Evolutionary conservation across 257 asterid genomes (phyloP).

Genomic region (Hygrophila difformis): DNA sequence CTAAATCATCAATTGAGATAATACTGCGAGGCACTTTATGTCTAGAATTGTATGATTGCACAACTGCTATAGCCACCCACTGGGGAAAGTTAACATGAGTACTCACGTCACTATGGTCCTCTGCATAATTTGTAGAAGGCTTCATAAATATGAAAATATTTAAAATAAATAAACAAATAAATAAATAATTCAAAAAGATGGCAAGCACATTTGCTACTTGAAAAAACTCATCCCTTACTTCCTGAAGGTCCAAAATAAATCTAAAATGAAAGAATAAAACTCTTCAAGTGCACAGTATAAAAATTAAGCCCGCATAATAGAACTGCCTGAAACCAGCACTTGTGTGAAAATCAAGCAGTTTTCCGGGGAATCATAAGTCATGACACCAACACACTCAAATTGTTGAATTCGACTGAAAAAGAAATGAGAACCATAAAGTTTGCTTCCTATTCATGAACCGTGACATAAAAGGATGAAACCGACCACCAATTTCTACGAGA

Average conservation of each 20-base stretch:
- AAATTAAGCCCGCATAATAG: neutral
- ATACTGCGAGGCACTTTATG: conserved; percentile 73
- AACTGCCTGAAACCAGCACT: neutral
- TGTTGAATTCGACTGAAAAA: neutral
- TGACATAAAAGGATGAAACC: conserved; percentile 19
- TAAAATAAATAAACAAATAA: no score
- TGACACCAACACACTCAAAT: no score
- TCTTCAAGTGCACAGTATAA: neutral
- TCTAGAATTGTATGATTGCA: conserved; percentile 75
- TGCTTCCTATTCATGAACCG: no score
- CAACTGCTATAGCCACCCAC: conserved; percentile 91
- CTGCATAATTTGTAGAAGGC: conserved; percentile 25
- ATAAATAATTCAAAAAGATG: no score
- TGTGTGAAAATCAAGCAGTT: no score
- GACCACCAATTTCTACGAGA: conserved; percentile 66
- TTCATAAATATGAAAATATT: conserved; percentile 12
- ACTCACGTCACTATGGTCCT: conserved; percentile 32
- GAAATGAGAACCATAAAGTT: neutral
- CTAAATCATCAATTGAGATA: conserved; percentile 66
- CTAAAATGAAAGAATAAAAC: neutral
- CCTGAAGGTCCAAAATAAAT: neutral
- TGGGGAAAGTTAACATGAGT: conserved; percentile 31
- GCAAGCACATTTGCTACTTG: conserved; percentile 7
- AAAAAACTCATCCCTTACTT: neutral
- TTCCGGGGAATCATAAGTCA: no score